phyloP scores from a whole-genome alignment of 768 basidiomycete species.

The Coprinopsis strossmayeri region DNA sequence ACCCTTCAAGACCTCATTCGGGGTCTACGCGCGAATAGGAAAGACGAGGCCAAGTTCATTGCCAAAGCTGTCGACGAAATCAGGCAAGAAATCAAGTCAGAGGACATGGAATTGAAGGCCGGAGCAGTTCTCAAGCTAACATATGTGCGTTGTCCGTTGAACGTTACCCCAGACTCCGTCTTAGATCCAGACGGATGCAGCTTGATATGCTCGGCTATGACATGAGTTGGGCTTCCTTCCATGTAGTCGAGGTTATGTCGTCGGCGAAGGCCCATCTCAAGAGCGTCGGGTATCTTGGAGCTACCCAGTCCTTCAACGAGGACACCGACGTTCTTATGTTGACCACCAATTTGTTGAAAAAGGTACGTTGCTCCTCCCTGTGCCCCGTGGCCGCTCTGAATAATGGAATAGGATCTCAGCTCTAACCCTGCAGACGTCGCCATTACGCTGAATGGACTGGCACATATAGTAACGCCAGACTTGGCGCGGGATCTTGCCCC shows the following conservation, averaged over 20 bases:
- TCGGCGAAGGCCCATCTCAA: constrained; percentile 89
- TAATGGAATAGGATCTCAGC: constrained; percentile 86
- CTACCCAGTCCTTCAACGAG: constrained; percentile 82
- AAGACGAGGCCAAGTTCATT: constrained; percentile 88
- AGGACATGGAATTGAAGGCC: constrained; percentile 97
- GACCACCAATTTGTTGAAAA: constrained; percentile 92
- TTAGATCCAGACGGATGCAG: constrained; percentile 31
- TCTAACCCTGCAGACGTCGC: constrained; percentile 72
- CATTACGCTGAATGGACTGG: constrained; percentile 74
- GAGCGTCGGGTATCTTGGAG: constrained; percentile 92
- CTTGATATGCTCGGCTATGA: constrained; percentile 96
- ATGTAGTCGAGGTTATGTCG: constrained; percentile 98
- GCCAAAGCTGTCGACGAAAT: constrained; percentile 93
- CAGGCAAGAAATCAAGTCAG: constrained; percentile 80
- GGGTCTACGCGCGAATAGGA: constrained; percentile 92
- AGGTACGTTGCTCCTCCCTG: constrained; percentile 44
- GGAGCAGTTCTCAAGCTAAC: constrained; percentile 93
- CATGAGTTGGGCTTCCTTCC: constrained; percentile 94
- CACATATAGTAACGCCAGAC: constrained; percentile 79
- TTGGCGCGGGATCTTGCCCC: constrained; percentile 87
- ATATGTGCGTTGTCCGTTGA: constrained; percentile 63
- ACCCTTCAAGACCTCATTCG: constrained; percentile 94
- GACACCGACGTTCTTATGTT: constrained; percentile 97
- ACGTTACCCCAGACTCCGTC: constrained; percentile 5
- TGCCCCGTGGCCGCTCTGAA: too few species aligned